Evolutionary conservation across 345 rosid genomes (phyloP).

Genomic region (Hibiscus tridactylites): DNA sequence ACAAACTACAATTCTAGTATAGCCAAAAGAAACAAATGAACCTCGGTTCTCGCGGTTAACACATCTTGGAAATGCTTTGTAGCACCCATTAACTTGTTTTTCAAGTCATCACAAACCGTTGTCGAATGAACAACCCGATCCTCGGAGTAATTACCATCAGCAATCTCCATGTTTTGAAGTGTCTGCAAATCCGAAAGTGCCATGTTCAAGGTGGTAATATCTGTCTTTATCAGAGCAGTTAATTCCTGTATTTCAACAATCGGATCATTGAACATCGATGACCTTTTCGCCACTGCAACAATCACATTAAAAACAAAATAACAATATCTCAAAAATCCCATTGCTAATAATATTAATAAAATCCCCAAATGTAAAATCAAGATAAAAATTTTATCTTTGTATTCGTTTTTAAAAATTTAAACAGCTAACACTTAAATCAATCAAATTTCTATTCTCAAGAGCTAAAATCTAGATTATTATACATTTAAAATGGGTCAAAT

Average conservation of each 20-base stretch:
- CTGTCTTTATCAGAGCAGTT: conserved; percentile 70
- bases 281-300: conserved; percentile 61
- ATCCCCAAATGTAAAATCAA: too few species aligned
- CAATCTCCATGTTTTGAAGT: conserved; percentile 70
- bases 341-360: not conserved
- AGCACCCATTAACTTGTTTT: conserved; percentile 74
- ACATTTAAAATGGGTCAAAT: not conserved
- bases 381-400: too few species aligned
- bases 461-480: not conserved
- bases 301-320: not conserved
- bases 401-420: too few species aligned
- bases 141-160: conserved; percentile 61
- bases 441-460: not conserved
- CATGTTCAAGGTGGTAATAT: conserved; percentile 57
- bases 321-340: not conserved
- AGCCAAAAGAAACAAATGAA: not conserved
- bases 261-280: conserved; percentile 84
- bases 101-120: conserved; percentile 75
- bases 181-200: conserved; percentile 70
- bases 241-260: conserved; percentile 71
- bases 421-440: not conserved
- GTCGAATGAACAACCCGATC: conserved; percentile 72
- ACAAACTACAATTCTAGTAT: not conserved
- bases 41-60: conserved; percentile 83
- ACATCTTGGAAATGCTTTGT: conserved; percentile 78